Percentiles rank a stretch among this genome's conserved stretches.
phyloP scores from a whole-genome alignment of 768 basidiomycete genomes.

The Naganishia antarctica region DNA sequence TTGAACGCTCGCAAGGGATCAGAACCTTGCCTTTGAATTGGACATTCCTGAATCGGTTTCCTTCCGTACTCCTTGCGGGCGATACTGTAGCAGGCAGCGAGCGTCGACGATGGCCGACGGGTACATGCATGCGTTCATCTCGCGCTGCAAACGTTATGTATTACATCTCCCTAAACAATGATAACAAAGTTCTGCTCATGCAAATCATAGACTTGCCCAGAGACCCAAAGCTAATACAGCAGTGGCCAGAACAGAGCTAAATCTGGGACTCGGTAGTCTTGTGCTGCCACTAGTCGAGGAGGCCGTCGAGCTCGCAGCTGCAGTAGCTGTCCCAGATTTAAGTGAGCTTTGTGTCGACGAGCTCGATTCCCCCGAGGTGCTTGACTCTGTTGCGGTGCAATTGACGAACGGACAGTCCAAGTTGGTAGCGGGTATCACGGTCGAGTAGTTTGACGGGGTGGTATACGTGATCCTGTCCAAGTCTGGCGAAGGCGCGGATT shows the following conservation, averaged over 20 bases:
- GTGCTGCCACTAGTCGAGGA: not conserved
- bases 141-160: too few species aligned
- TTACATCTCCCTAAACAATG: too few species aligned
- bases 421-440: not conserved
- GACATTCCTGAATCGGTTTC: not conserved
- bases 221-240: not conserved
- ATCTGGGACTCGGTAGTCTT: not conserved
- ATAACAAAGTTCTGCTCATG: too few species aligned
- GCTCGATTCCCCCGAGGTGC: not conserved
- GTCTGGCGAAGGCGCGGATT: conserved; percentile 14
- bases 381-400: conserved; percentile 7
- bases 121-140: too few species aligned
- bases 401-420: conserved; percentile 22
- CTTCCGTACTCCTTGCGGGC: not conserved
- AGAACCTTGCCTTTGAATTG: too few species aligned
- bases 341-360: not conserved
- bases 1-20: too few species aligned
- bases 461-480: conserved; percentile 32
- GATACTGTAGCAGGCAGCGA: not conserved
- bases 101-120: too few species aligned
- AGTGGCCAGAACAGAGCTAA: not conserved
- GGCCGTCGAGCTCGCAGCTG: not conserved
- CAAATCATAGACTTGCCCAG: not conserved
- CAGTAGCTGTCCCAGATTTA: not conserved
- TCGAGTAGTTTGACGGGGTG: conserved; percentile 29